Conservation (phyloP, 805 yeast genomes). For the Saccharomycopsis capsularis region DNA sequence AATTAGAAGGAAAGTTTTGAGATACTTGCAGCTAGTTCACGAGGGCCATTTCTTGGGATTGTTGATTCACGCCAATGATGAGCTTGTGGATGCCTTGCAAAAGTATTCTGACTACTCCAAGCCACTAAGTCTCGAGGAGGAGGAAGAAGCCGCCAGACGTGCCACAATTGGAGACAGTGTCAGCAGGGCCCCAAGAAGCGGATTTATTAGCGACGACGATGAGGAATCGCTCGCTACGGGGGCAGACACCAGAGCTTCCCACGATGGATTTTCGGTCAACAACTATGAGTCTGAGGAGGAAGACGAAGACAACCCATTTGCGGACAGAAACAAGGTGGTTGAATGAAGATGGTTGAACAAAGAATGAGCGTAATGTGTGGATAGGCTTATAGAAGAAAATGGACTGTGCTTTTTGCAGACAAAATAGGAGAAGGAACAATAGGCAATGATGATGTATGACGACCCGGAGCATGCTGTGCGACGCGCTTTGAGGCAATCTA, state of each 20-base stretch:
- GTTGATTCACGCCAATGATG: constrained; percentile 84
- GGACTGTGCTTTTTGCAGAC: no score
- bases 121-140: constrained; percentile 5
- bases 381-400: no score
- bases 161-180: background rate
- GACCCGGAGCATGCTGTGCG: no score
- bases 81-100: constrained; percentile 67
- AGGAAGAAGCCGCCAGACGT: background rate
- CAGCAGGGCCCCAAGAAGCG: background rate
- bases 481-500: no score
- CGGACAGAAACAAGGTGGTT: constrained; percentile 17
- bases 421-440: no score
- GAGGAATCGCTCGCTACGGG: constrained; percentile 1
- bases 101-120: constrained; percentile 46
- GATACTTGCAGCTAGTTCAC: constrained; percentile 77
- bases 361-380: no score
- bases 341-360: no score
- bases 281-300: constrained; percentile 17
- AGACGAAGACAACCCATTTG: constrained; percentile 20
- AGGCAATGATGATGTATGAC: no score
- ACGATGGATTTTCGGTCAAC: background rate
- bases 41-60: constrained; percentile 86
- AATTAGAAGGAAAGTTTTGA: constrained; percentile 68
- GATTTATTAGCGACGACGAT: constrained; percentile 9
- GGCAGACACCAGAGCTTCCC: background rate